Conservation (phyloP, 208 protist genomes). For the Angomonas ambiguus region DNA sequence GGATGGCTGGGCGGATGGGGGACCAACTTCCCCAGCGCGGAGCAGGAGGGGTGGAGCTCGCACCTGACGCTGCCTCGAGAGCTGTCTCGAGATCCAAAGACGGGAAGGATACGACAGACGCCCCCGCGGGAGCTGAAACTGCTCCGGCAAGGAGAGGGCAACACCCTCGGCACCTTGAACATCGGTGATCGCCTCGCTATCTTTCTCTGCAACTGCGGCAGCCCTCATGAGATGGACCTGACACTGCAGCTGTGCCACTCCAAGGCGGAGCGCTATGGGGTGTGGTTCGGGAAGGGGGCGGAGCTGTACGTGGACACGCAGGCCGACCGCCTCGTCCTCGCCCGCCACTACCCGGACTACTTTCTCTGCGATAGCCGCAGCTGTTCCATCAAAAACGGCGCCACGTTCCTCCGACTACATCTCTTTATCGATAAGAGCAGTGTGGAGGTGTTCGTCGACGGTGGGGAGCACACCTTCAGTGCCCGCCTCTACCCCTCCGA, state of each 20-base stretch:
- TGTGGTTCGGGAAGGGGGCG: conserved; percentile 44
- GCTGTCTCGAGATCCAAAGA: conserved; percentile 20
- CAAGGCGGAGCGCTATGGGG: conserved; percentile 46
- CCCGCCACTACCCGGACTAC: conserved; percentile 57
- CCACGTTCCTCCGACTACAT: conserved; percentile 32
- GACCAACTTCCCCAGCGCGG: conserved; percentile 25
- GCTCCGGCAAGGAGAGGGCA: conserved; percentile 23
- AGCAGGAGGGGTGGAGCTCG: conserved; percentile 33
- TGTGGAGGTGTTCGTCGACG: conserved; percentile 57
- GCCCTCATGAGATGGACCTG: conserved; percentile 35
- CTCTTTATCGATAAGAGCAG: conserved; percentile 49
- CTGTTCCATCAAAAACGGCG: conserved; percentile 24
- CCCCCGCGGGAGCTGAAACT: conserved; percentile 29
- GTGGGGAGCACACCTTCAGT: conserved; percentile 33
- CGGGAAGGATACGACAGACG: conserved; percentile 19
- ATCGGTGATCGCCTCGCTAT: conserved; percentile 20
- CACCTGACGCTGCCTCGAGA: conserved; percentile 41
- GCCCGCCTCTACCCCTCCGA: conserved; percentile 40
- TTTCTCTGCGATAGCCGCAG: conserved; percentile 48
- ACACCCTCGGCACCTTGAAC: conserved; percentile 18
- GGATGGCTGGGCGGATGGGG: conserved; percentile 47
- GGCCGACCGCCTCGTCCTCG: conserved; percentile 36
- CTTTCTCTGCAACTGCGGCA: conserved; percentile 29
- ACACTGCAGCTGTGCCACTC: conserved; percentile 32
- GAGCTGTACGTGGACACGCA: conserved; percentile 52